Evolutionary conservation across 257 asterid species (phyloP), one percentile per base, ranked within the genome.

Genomic region (Penstemon newberryi): DNA sequence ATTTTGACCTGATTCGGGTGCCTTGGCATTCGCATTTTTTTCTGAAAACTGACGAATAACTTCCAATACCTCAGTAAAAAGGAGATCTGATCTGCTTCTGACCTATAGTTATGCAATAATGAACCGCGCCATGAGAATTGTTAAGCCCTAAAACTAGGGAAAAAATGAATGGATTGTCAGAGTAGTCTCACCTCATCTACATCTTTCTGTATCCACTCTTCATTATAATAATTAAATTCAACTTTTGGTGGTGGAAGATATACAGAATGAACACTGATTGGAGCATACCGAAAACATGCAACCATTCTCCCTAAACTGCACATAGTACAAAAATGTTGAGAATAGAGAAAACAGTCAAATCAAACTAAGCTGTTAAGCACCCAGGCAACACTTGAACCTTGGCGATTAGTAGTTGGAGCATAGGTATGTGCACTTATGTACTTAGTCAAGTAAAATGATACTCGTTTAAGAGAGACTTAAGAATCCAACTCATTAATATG

Each of bases 231-330:
- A 79, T 76, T 77, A 76, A 90, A 86, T 75, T 82, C 90, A 75
- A 87, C 88, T 73, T 86, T 86, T 53, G 85, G 70, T 57, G 96
- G 90, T 56, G 98, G 98, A 19, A 92, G 96, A 72, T 75, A 67
- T 61, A 92, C 94, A 66, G 96, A 84, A 66, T 84, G 87, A 70
- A 92, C 95, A 69, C 53, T 73, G 71, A 89, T 87, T 57, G 96
- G 87, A 63, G 95, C 87, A 85, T 84, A 89, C 57, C 81, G 78
- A 50, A 89, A 89, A 71, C 96, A 89, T 64, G 96, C 96, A 63
- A 83, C 87, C 96, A 83, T 86, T 74, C 84, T 85, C 74, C 96
- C 98, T 73, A 80, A 86, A 69, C 98, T 92, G 94, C 77, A 79
- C 5, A 38, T 39, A 72, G 47, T 19, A 71, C 67, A 78, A 72